Conservation (phyloP, 768 basidiomycete species). For the Termitomyces sp. region DNA sequence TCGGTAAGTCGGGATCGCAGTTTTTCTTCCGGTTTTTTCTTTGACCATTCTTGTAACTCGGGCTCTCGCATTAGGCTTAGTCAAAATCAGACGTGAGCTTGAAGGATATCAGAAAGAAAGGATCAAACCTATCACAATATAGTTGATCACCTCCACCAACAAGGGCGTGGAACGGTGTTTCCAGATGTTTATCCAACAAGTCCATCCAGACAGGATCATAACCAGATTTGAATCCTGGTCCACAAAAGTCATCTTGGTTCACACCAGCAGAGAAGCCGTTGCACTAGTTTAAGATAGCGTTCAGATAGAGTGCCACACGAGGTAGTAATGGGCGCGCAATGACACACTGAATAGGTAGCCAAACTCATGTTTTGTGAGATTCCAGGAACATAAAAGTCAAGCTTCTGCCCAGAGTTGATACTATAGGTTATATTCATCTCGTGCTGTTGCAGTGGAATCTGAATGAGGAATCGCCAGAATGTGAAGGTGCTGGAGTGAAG, state of each 20-base stretch:
- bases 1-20: slow-evolving; percentile 55
- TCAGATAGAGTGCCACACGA: neutral
- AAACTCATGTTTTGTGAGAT: slow-evolving; percentile 82
- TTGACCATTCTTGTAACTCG: slow-evolving; percentile 85
- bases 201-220: slow-evolving; percentile 95
- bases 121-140: slow-evolving; percentile 72
- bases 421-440: slow-evolving; percentile 82
- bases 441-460: slow-evolving; percentile 64
- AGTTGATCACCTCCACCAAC: slow-evolving; percentile 95
- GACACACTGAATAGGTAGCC: slow-evolving; percentile 80
- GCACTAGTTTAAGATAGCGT: slow-evolving; percentile 43
- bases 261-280: slow-evolving; percentile 90
- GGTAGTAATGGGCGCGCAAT: neutral
- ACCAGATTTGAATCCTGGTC: slow-evolving; percentile 75
- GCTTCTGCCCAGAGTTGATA: slow-evolving; percentile 74
- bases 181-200: slow-evolving; percentile 77
- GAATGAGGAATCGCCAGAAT: slow-evolving; percentile 92
- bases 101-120: neutral
- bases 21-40: slow-evolving; percentile 56
- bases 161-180: slow-evolving; percentile 83
- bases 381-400: slow-evolving; percentile 84
- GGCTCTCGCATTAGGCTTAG: slow-evolving; percentile 78
- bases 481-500: slow-evolving; percentile 65
- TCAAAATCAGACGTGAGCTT: neutral
- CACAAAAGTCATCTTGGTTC: slow-evolving; percentile 82